phyloP scores from a whole-genome alignment of 2,329 filamentous ascomycete species.

The Claviceps humidiphila region DNA sequence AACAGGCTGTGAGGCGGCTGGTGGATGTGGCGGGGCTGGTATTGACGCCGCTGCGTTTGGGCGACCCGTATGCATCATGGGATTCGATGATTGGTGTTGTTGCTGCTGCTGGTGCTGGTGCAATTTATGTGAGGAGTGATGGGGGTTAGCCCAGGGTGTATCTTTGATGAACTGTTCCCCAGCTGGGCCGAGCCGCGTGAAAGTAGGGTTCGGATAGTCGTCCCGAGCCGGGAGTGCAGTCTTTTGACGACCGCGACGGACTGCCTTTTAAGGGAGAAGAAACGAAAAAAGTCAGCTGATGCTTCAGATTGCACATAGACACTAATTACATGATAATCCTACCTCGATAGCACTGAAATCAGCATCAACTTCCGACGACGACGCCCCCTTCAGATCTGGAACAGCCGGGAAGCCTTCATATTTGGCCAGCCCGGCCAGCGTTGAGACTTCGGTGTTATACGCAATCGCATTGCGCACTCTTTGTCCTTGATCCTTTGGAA shows the following conservation, averaged over 20 bases:
- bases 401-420: constrained; percentile 93
- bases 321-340: constrained; percentile 8
- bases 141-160: constrained; percentile 85
- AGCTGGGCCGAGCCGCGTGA: constrained; percentile 46
- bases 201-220: constrained; percentile 34
- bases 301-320: neutral
- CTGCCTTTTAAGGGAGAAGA: constrained; percentile 15
- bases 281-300: constrained; percentile 9
- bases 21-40: constrained; percentile 2
- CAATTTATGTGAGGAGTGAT: constrained; percentile 55
- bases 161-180: constrained; percentile 81
- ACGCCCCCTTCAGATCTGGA: constrained; percentile 66
- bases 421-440: constrained; percentile 82
- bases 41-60: neutral
- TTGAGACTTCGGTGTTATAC: constrained; percentile 90
- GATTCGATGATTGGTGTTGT: constrained; percentile 19
- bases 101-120: constrained; percentile 17
- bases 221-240: constrained; percentile 28
- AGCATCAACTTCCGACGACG: constrained; percentile 62
- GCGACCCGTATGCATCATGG: constrained; percentile 7
- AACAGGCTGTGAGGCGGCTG: constrained; percentile 13
- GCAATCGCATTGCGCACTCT: constrained; percentile 75
- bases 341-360: constrained; percentile 86
- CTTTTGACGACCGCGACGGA: constrained; percentile 22
- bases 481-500: constrained; percentile 62